Evolutionary conservation across 1,139 yeast species (phyloP).

Genomic region (Hyphopichia buzzinii): DNA sequence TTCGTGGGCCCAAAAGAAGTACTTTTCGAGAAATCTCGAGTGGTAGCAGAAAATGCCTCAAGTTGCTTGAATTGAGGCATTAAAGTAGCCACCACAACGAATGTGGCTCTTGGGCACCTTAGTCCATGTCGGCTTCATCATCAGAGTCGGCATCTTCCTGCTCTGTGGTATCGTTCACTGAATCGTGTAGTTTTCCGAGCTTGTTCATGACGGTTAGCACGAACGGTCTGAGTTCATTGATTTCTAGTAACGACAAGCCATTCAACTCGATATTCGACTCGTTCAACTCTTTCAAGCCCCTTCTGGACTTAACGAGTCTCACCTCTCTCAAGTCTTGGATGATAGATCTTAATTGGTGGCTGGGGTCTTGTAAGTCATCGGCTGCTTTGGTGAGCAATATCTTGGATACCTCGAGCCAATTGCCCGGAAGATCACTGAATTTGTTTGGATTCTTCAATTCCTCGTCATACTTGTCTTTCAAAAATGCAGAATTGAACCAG

Average conservation of each 20-base stretch:
- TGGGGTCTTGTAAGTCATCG: constrained; percentile 71
- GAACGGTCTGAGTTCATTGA: constrained; percentile 85
- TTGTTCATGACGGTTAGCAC: constrained; percentile 78
- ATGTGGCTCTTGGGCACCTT: no score
- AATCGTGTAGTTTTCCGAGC: constrained; percentile 52
- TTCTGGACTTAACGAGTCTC: constrained; percentile 74
- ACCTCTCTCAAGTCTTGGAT: constrained; percentile 85
- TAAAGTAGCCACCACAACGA: no score
- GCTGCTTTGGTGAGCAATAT: constrained; percentile 64
- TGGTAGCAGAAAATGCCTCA: no score
- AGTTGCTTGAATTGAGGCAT: no score
- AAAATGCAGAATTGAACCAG: constrained; percentile 68
- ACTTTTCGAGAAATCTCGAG: no score
- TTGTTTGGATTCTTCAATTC: constrained; percentile 58
- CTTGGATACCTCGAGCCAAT: constrained; percentile 83
- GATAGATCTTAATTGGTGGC: constrained; percentile 60
- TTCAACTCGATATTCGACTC: constrained; percentile 83
- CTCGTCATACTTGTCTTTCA: constrained; percentile 62
- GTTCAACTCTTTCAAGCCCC: constrained; percentile 75
- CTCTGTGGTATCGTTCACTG: constrained; percentile 17
- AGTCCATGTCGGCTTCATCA: constrained; percentile 9
- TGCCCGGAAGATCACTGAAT: constrained; percentile 76
- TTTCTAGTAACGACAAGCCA: constrained; percentile 77
- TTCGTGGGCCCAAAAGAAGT: no score
- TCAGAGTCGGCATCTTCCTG: constrained; percentile 22